Evolutionary conservation across 257 asterid genomes (phyloP).

Genomic region (Capsicum pubescens): DNA sequence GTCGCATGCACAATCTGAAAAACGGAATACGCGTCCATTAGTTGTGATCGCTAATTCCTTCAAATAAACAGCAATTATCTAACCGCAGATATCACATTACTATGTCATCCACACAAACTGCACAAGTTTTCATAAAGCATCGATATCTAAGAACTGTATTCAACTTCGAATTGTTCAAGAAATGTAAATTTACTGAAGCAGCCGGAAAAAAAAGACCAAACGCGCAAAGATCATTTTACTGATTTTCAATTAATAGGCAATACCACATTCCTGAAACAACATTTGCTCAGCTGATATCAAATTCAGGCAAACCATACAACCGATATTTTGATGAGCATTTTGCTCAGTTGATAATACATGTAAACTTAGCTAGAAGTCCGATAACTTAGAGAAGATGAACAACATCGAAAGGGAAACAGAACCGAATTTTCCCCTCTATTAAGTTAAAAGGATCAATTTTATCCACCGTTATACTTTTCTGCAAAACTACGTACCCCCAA

Average conservation of each 20-base stretch:
- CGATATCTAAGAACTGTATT: neutral
- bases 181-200: neutral
- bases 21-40: neutral
- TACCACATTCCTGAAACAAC: neutral
- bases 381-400: neutral
- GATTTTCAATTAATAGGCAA: neutral
- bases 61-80: neutral
- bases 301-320: neutral
- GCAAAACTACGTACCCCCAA: too few species aligned
- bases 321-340: neutral
- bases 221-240: neutral
- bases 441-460: neutral
- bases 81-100: neutral
- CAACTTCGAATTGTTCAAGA: neutral
- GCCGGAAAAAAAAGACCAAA: neutral
- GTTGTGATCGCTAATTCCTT: neutral
- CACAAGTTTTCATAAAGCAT: neutral
- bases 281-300: neutral
- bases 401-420: neutral
- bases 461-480: neutral
- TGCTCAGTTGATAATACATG: neutral
- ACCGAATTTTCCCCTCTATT: neutral
- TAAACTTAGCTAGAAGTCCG: neutral
- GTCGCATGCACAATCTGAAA: conserved; percentile 48
- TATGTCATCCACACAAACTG: neutral